Evolutionary conservation across 495 filamentous ascomycete genomes (phyloP).

Genomic region (Xylona heveae): DNA sequence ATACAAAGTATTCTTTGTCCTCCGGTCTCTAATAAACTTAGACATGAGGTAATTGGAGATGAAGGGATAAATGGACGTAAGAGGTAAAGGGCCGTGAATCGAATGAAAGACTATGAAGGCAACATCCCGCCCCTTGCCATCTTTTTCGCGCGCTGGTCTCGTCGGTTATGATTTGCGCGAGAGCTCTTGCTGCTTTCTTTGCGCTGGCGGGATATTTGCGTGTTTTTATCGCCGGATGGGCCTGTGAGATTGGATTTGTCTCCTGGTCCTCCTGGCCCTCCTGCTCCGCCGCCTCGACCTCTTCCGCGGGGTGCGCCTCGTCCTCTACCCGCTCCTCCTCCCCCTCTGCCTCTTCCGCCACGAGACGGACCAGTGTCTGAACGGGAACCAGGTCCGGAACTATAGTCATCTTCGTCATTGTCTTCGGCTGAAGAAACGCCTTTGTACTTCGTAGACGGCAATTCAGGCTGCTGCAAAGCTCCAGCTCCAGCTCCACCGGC

Average conservation of each 20-base stretch:
- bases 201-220: conserved; percentile 31
- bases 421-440: conserved; percentile 22
- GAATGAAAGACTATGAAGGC: no score
- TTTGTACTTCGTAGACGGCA: conserved; percentile 42
- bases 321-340: conserved; percentile 22
- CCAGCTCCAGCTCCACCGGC: conserved; percentile 17
- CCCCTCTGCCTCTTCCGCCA: conserved; percentile 17
- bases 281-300: conserved; percentile 27
- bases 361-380: conserved; percentile 8
- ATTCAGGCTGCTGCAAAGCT: conserved; percentile 26
- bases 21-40: no score
- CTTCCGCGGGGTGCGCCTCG: no score
- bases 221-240: conserved; percentile 32
- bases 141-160: conserved; percentile 21
- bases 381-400: no score
- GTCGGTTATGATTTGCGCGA: conserved; percentile 21
- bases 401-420: conserved; percentile 19
- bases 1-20: no score
- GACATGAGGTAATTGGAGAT: no score
- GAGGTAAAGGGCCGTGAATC: no score
- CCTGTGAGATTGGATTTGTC: conserved; percentile 36
- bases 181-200: conserved; percentile 36
- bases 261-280: conserved; percentile 23
- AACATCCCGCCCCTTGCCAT: conserved; percentile 22
- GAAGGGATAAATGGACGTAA: no score